A percentile compares a stretch with the other conserved stretches of the same genome.
Conservation (phyloP, 1,284 basidiomycete genomes). For the Heterobasidion occidentale region DNA sequence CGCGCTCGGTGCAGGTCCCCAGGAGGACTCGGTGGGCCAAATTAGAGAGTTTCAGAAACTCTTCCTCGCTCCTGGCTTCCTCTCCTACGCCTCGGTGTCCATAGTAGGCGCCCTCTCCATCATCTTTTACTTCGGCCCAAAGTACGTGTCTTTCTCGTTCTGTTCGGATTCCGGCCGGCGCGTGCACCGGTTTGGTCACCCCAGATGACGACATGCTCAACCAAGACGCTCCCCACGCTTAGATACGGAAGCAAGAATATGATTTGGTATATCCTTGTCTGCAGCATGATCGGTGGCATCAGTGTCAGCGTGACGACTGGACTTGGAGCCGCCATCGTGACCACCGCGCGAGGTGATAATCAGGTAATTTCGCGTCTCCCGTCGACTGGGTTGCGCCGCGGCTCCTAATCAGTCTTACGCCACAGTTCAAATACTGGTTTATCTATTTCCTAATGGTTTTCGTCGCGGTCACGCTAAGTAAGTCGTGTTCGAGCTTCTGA, state of each 20-base stretch:
- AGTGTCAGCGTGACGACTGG: constrained; percentile 95
- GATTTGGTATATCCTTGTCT: constrained; percentile 93
- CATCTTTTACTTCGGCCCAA: constrained; percentile 77
- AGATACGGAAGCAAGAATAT: constrained; percentile 90
- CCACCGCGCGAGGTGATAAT: constrained; percentile 79
- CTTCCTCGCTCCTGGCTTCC: constrained; percentile 85
- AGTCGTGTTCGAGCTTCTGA: constrained; percentile 37
- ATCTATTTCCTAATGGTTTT: constrained; percentile 86
- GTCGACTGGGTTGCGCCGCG: neutral
- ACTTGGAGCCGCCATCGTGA: constrained; percentile 86
- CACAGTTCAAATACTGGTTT: constrained; percentile 74
- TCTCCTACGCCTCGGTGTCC: constrained; percentile 66
- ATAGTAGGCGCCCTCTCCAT: constrained; percentile 59
- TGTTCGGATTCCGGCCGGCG: neutral
- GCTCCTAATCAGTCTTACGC: neutral
- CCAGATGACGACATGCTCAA: neutral
- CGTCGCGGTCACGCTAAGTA: constrained; percentile 75
- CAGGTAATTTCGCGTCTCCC: constrained; percentile 43
- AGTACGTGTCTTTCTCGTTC: constrained; percentile 23
- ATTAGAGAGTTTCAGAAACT: constrained; percentile 77
- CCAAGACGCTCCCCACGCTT: too few relatives aligned
- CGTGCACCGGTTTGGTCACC: neutral
- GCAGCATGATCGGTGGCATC: constrained; percentile 94
- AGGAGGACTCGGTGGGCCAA: constrained; percentile 73
- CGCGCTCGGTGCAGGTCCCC: constrained; percentile 49